These are phyloP conservation scores for Saxophila tyrrhenica DNA, from an alignment of 495 filamentous ascomycete genomes.

Conservation along the genomic window DNA sequence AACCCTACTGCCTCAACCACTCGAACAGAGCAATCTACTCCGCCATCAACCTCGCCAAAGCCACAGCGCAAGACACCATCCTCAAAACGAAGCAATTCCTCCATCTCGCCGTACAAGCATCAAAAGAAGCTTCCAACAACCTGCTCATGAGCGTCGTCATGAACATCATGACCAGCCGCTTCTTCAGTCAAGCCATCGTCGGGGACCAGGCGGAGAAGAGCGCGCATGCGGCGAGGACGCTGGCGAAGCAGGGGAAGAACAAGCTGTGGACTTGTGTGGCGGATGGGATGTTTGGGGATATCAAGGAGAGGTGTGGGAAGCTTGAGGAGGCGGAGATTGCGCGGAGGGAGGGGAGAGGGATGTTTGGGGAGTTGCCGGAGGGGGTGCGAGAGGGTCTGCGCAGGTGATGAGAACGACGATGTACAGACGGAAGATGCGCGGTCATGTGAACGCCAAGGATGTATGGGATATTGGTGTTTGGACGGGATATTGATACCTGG, in stretches of 20 bases:
- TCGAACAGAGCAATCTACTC: constrained; percentile 62
- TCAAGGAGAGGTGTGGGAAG: constrained; percentile 61
- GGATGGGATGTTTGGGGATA: constrained; percentile 65
- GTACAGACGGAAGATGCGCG: no score
- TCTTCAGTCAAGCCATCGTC: constrained; percentile 68
- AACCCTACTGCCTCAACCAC: constrained; percentile 54
- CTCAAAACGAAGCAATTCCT: constrained; percentile 68
- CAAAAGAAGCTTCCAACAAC: constrained; percentile 45
- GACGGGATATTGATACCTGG: no score
- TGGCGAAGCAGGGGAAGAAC: constrained; percentile 66
- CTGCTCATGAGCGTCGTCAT: constrained; percentile 74
- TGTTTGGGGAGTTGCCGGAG: constrained; percentile 1
- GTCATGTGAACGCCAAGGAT: no score
- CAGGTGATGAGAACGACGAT: no score
- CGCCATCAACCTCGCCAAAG: constrained; percentile 67
- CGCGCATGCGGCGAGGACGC: constrained; percentile 57
- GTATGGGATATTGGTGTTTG: no score
- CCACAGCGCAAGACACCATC: constrained; percentile 51
- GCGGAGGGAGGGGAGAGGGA: constrained; percentile 1
- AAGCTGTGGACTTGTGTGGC: constrained; percentile 77
- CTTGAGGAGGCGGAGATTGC: constrained; percentile 35
- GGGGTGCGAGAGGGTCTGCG: no score
- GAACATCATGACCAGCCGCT: constrained; percentile 70
- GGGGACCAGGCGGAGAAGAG: constrained; percentile 88
- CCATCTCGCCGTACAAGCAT: constrained; percentile 48